A percentile compares a stretch with the other conserved stretches of the same genome.
Conservation (phyloP, 2,329 filamentous ascomycete species). For the Pseudogymnoascus sp. region DNA sequence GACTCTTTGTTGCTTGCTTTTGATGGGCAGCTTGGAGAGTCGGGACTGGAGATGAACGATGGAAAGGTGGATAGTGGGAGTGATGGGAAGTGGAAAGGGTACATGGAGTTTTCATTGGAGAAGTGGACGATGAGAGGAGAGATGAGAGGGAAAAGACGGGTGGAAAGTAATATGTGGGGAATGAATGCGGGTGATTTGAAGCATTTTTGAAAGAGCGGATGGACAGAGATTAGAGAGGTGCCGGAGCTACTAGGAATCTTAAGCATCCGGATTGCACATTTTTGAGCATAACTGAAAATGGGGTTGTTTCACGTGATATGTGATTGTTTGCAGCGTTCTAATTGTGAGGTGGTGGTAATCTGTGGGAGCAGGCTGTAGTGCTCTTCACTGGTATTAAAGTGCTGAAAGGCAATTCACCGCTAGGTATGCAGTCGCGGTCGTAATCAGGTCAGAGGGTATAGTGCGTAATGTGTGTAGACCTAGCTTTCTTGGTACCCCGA, state of each 20-base stretch:
- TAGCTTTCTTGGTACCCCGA: not conserved
- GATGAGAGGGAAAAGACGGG: not conserved
- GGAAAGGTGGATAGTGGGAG: not conserved
- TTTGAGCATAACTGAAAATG: not conserved
- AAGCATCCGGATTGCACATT: slow-evolving; percentile 6
- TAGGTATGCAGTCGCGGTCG: not conserved
- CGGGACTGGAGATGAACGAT: not conserved
- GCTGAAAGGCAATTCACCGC: no score
- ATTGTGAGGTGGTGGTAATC: not conserved
- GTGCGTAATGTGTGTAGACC: not conserved
- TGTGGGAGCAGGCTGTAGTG: no score
- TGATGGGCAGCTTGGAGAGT: not conserved
- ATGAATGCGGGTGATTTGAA: not conserved
- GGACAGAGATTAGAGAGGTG: not conserved
- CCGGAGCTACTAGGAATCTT: slow-evolving; percentile 5
- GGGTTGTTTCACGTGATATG: not conserved
- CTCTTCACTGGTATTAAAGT: not conserved
- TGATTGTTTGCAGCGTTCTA: not conserved
- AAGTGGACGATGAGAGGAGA: not conserved
- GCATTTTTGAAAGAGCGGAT: not conserved
- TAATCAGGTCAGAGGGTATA: not conserved
- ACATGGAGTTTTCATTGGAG: not conserved
- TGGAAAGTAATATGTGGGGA: slow-evolving; percentile 2
- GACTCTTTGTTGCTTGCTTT: not conserved
- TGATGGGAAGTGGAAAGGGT: not conserved